A percentile compares a stretch with the other conserved stretches of the same genome.
Evolutionary conservation across 1,284 basidiomycete species (phyloP).

Genomic region (Ustilago loliicola): DNA sequence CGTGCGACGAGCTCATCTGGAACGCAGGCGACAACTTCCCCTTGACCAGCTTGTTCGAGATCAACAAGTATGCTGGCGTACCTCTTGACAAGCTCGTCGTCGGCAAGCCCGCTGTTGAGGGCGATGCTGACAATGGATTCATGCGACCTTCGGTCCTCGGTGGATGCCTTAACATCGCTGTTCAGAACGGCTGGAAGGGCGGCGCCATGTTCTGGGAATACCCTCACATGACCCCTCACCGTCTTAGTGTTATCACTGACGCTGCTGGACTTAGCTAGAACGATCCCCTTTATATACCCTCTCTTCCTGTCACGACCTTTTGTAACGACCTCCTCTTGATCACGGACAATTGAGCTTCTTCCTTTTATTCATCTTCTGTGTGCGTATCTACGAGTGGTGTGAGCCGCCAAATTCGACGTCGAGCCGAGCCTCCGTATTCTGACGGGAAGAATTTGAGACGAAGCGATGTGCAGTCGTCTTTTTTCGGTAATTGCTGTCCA

Average conservation of each 20-base stretch:
- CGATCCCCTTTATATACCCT: neutral
- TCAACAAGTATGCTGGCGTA: slow-evolving; percentile 75
- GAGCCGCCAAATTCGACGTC: too few relatives aligned
- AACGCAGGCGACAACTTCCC: slow-evolving; percentile 75
- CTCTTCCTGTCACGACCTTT: neutral
- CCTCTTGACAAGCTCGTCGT: slow-evolving; percentile 75
- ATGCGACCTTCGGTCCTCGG: slow-evolving; percentile 75
- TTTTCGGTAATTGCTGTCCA: too few relatives aligned
- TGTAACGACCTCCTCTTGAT: slow-evolving; percentile 29
- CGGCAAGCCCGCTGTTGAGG: slow-evolving; percentile 76
- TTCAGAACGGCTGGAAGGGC: slow-evolving; percentile 76
- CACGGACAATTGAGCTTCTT: slow-evolving; percentile 33
- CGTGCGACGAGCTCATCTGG: slow-evolving; percentile 73
- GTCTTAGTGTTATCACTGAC: slow-evolving; percentile 44
- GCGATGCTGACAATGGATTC: slow-evolving; percentile 77
- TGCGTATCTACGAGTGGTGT: neutral
- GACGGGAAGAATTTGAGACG: neutral
- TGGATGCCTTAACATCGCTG: slow-evolving; percentile 75
- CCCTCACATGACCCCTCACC: slow-evolving; percentile 52
- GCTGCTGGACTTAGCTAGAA: slow-evolving; percentile 41
- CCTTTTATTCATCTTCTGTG: neutral
- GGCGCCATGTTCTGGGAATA: slow-evolving; percentile 70
- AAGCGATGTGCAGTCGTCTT: neutral
- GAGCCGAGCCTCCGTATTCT: neutral
- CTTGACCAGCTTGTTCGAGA: slow-evolving; percentile 76